Evolutionary conservation across 352 stramenopile genomes (phyloP).

Genomic region (Pythium utonaiense): DNA sequence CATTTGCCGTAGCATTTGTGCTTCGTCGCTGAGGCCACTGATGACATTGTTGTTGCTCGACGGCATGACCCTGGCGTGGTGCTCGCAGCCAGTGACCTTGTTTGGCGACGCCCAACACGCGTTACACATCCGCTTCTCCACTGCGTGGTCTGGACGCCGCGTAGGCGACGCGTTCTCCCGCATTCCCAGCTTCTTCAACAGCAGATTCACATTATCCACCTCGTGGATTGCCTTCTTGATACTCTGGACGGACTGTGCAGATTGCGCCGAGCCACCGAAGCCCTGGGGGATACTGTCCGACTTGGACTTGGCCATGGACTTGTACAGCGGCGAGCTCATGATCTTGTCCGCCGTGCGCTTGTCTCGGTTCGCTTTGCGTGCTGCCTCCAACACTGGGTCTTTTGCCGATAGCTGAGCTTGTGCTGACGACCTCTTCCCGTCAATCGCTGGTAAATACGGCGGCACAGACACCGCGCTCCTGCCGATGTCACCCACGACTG

Average conservation of each 20-base stretch:
- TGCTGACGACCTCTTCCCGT: neutral
- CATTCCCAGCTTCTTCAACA: constrained; percentile 70
- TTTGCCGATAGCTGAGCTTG: constrained; percentile 10
- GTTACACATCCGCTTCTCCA: constrained; percentile 80
- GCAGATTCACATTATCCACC: constrained; percentile 65
- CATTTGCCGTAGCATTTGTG: constrained; percentile 38
- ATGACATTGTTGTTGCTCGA: constrained; percentile 30
- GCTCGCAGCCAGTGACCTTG: constrained; percentile 61
- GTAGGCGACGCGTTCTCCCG: constrained; percentile 35
- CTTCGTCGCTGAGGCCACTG: constrained; percentile 52
- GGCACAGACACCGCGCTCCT: constrained; percentile 5
- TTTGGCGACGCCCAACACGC: constrained; percentile 65
- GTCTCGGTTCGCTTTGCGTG: constrained; percentile 28
- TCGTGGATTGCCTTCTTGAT: constrained; percentile 62
- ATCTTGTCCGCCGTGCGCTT: constrained; percentile 48
- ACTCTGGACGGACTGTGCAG: constrained; percentile 23
- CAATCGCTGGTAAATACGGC: constrained; percentile 34
- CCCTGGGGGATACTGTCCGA: constrained; percentile 23
- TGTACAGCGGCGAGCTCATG: constrained; percentile 69
- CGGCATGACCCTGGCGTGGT: constrained; percentile 42
- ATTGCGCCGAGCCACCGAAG: constrained; percentile 13
- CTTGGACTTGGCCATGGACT: constrained; percentile 59
- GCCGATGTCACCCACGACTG: neutral
- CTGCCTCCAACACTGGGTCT: constrained; percentile 9
- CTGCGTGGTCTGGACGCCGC: constrained; percentile 53